Evolutionary conservation across 2,329 filamentous ascomycete species (phyloP), one percentile per base, ranked within the genome.

Genomic region (Pseudopithomyces maydicus): DNA sequence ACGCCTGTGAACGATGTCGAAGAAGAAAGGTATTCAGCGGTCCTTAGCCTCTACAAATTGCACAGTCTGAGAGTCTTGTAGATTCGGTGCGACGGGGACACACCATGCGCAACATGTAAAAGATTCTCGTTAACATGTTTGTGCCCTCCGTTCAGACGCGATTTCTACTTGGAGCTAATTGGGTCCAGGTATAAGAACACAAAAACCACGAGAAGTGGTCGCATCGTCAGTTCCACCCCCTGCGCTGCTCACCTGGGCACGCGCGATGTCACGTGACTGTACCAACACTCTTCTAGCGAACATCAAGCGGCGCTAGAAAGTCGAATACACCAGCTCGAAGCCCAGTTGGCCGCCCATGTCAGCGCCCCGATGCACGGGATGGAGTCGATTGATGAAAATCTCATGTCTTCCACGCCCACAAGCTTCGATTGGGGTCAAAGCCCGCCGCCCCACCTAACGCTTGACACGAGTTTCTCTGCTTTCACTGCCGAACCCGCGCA

Each of bases 271-370:
- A 71, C 65, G 61, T 71, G 68, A 67, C 44, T 36, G 23, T 46
- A 54, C 54, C 61, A 49, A 66, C 63, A 58, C 55, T 32, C 22
- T 45, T 22, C 32, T 63, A 74, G 73, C 41, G 73, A 74, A 66
- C 72, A 74, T 42, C 69, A 72, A 61, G 68, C 69, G 45, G 72
- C 71, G 20, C 58, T 75, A 33, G 73, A 74, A 54, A 67, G 65
- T 57, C 70, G 73, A 64, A 75, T 75, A 65, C 72, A 74, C 46
- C 72, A 74, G 36, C 62, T 75, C 10, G 73, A 75, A 48, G 69
- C 73, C 5, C 73, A 75, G 48, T 57, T 75, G 15, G 71, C 71
- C 19, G 66, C 70, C 5, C 71, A 74, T 29, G 70, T 74, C 1
- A 73, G 67, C 54, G 67, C 71, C 8, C 73, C 72, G 19, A 73